Conservation (phyloP, 2,329 filamentous ascomycete species). For the Teratosphaeria viscida region DNA sequence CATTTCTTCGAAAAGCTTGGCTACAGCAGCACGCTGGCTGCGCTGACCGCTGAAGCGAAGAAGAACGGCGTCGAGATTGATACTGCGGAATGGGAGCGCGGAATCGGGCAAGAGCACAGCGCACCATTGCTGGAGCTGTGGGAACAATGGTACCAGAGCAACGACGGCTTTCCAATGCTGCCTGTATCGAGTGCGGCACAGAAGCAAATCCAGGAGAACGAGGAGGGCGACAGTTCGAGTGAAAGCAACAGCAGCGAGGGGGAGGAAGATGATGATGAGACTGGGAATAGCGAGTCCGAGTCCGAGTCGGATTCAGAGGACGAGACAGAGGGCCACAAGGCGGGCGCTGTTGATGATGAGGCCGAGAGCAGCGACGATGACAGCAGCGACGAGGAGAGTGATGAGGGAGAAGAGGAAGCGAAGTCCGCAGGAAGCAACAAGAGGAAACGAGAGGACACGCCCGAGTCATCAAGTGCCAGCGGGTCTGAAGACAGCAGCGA, state of each 20-base stretch:
- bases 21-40: slow-evolving; percentile 21
- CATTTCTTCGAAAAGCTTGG: slow-evolving; percentile 23
- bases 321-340: slow-evolving; percentile 9
- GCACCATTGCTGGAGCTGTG: slow-evolving; percentile 16
- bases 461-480: slow-evolving; percentile 7
- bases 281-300: slow-evolving; percentile 9
- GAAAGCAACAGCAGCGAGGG: slow-evolving; percentile 6
- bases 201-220: slow-evolving; percentile 6
- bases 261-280: neutral
- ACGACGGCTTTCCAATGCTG: slow-evolving; percentile 10
- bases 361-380: slow-evolving; percentile 1
- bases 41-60: slow-evolving; percentile 23
- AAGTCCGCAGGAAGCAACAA: slow-evolving; percentile 7
- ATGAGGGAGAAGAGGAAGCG: slow-evolving; percentile 7
- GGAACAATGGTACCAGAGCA: slow-evolving; percentile 13
- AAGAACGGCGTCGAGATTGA: slow-evolving; percentile 19
- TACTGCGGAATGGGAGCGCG: slow-evolving; percentile 10
- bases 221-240: slow-evolving; percentile 7
- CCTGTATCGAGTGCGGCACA: neutral
- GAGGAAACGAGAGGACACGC: slow-evolving; percentile 13
- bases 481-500: slow-evolving; percentile 7
- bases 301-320: slow-evolving; percentile 5
- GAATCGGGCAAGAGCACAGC: slow-evolving; percentile 10
- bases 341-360: slow-evolving; percentile 4
- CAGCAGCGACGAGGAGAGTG: slow-evolving; percentile 6